Percentiles rank a stretch among this genome's conserved stretches.
Conservation (phyloP, 306 rosid genomes). For the Sesbania bispinosa region DNA sequence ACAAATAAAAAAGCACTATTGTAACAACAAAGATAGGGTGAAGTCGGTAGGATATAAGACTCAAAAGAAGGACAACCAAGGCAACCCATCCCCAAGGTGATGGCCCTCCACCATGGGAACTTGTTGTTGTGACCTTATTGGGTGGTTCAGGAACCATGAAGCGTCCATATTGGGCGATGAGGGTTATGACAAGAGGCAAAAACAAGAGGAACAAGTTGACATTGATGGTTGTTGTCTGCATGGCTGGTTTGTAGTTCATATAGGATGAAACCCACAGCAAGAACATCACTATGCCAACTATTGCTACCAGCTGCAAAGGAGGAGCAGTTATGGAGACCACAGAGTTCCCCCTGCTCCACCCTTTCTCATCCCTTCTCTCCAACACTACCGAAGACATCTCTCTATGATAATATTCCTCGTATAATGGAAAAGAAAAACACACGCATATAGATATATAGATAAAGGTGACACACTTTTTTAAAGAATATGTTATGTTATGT, state of each 20-base stretch:
- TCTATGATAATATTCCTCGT: too few species aligned
- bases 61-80: constrained; percentile 13
- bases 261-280: constrained; percentile 24
- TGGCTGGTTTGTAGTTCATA: background rate
- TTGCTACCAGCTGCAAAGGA: constrained; percentile 44
- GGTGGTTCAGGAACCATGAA: too few species aligned
- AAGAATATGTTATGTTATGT: too few species aligned
- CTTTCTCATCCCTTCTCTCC: constrained; percentile 45
- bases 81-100: constrained; percentile 15
- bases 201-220: constrained; percentile 24
- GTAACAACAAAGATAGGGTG: constrained; percentile 24
- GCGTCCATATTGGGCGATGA: constrained; percentile 10
- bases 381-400: constrained; percentile 44
- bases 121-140: too few species aligned
- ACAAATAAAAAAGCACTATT: constrained; percentile 1
- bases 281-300: constrained; percentile 44
- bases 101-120: background rate
- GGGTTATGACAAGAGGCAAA: constrained; percentile 14
- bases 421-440: too few species aligned
- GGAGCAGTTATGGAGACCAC: constrained; percentile 40
- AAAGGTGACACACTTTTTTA: too few species aligned
- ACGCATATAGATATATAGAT: too few species aligned
- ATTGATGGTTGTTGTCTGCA: constrained; percentile 11
- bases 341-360: constrained; percentile 47
- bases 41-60: constrained; percentile 18